phyloP scores from a whole-genome alignment of 768 basidiomycete species.

The Tulasnella sp. region DNA sequence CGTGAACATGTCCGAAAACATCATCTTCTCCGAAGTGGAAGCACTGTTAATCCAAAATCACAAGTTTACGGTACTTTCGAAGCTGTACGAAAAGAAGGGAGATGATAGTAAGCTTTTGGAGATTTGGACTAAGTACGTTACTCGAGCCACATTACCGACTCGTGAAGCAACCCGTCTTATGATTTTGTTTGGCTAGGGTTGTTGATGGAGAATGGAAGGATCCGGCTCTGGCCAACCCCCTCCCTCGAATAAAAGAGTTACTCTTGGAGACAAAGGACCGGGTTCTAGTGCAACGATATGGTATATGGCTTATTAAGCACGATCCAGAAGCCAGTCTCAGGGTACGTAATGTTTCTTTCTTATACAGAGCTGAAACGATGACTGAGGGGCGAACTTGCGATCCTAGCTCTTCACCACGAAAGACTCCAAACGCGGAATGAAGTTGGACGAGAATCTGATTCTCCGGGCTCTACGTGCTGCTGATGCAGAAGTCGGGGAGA shows the following conservation, averaged over 20 bases:
- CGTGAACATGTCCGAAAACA: slow-evolving; percentile 40
- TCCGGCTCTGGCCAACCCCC: slow-evolving; percentile 45
- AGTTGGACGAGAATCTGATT: slow-evolving; percentile 47
- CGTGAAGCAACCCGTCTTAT: not conserved
- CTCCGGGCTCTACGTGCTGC: slow-evolving; percentile 46
- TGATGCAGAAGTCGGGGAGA: slow-evolving; percentile 47
- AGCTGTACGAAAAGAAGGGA: slow-evolving; percentile 45
- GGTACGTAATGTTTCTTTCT: slow-evolving; percentile 29
- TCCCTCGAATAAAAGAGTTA: slow-evolving; percentile 45
- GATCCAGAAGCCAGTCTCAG: slow-evolving; percentile 61
- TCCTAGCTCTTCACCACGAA: slow-evolving; percentile 46
- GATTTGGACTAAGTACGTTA: slow-evolving; percentile 55
- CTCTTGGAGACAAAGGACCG: slow-evolving; percentile 49
- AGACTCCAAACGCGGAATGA: slow-evolving; percentile 44
- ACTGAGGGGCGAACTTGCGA: not conserved
- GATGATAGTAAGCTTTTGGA: slow-evolving; percentile 54
- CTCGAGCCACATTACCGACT: not conserved
- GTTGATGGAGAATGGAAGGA: slow-evolving; percentile 51
- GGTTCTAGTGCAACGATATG: slow-evolving; percentile 57
- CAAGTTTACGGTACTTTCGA: slow-evolving; percentile 50
- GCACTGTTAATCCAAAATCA: slow-evolving; percentile 37
- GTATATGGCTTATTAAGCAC: slow-evolving; percentile 62
- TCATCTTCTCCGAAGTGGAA: slow-evolving; percentile 53
- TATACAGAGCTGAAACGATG: not conserved
- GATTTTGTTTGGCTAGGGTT: slow-evolving; percentile 34